Base-by-base conservation (phyloP, 805 yeast species). In the Wickerhamomyces alni region DNA sequence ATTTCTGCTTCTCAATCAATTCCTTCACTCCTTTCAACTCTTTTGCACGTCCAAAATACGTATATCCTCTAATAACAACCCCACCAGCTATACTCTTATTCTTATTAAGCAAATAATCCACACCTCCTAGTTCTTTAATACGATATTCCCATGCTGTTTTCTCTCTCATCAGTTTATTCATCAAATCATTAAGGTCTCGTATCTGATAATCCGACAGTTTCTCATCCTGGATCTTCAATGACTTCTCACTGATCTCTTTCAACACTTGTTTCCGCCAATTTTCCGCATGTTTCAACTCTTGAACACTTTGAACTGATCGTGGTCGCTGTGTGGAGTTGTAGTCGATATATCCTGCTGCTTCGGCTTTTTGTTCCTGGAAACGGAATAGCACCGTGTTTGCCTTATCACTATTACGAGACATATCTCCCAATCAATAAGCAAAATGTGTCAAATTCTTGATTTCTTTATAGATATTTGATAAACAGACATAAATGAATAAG, bases 41-140 rank as follows among this genome's bases (percentile, higher is more conserved):
- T 38, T 75, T 69, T 0, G 96, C 95, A 36, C 95, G 62, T 0
- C 97, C 97, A 61, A 77, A 89, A 59, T 84, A 89, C 40, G 82
- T 63, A 17, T 51, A 45, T 2, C 51, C 54, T 33, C 48, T 40
- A 10, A 46, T 44, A 36, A 38, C 42, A 30, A 42, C 54, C 27
- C 52, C 58, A 15, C 42, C 47, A 15, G 35, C 35, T 15, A 28
- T 28, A 16, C 17, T 28, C 18, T 36, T 41, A 28, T 37, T 40
- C 29, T 40, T 47, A 24, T 42, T 58, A 16, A 9, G 28, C 12
- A 74, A 53, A 52, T 79, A 78, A 55, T 84, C 82, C 2, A 85
- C 79, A 0, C 96, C 95, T 2, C 91, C 91, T 1, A 87, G 62
- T 9, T 74, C 69, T 38, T 68, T 67, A 32, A 88, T 80, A 41